A percentile compares a stretch with the other conserved stretches of the same genome.
phyloP scores from a whole-genome alignment of 257 asterid species.

The Catharanthus roseus region DNA sequence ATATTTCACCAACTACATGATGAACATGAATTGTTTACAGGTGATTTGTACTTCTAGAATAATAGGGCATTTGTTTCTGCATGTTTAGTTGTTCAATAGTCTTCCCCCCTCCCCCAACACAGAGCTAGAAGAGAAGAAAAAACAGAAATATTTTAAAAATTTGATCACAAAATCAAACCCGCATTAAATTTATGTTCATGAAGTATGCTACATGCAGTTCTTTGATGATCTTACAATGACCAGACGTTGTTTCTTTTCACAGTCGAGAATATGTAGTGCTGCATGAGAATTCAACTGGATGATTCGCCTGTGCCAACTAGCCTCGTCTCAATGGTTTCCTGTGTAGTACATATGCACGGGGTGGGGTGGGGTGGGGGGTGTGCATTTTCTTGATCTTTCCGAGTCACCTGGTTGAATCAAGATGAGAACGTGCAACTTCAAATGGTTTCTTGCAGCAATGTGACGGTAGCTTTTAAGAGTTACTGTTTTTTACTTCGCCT shows the following conservation, averaged over 20 bases:
- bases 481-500: background rate
- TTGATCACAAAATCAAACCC: background rate
- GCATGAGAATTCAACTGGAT: constrained; percentile 75
- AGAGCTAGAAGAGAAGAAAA: too few relatives aligned
- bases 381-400: background rate
- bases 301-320: constrained; percentile 15
- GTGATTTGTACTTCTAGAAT: background rate
- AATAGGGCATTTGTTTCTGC: background rate
- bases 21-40: background rate
- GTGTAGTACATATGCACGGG: background rate
- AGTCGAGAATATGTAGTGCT: constrained; percentile 94
- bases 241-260: constrained; percentile 20
- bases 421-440: background rate
- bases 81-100: too few relatives aligned
- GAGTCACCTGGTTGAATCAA: background rate
- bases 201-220: too few relatives aligned
- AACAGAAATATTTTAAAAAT: background rate
- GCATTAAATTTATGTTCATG: too few relatives aligned
- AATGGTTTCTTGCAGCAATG: background rate
- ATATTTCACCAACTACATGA: background rate
- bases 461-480: background rate
- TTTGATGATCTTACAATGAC: background rate
- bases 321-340: background rate
- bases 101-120: too few relatives aligned
- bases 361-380: too few relatives aligned